Conservation (phyloP, 371 early-diverging fungal species). For the Mucor sp. region DNA sequence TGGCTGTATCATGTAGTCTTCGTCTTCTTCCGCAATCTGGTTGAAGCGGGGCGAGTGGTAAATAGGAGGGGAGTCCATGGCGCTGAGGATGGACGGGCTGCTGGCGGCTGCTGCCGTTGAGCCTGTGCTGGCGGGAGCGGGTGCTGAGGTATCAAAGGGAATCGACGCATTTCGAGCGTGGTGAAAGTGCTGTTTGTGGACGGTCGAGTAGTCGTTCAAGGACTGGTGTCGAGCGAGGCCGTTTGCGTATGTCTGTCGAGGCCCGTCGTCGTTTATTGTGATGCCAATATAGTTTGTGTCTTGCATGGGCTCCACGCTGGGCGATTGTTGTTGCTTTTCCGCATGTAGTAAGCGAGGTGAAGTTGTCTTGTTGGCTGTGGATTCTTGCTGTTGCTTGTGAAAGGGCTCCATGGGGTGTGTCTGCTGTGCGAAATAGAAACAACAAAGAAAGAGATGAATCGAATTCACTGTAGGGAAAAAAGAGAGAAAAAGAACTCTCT, state of each 20-base stretch:
- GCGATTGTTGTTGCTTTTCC: background rate
- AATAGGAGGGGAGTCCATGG: background rate
- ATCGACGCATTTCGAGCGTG: background rate
- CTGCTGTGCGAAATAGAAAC: too few species aligned
- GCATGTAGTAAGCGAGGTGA: background rate
- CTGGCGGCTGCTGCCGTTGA: background rate
- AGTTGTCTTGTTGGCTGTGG: background rate
- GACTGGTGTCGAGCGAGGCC: background rate
- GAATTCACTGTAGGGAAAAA: background rate
- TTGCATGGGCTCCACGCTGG: conserved; percentile 5
- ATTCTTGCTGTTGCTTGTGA: background rate
- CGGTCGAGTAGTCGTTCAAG: background rate
- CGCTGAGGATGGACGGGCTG: background rate
- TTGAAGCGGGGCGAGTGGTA: background rate
- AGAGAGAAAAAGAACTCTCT: background rate
- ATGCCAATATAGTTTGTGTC: conserved; percentile 39
- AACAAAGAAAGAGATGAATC: background rate
- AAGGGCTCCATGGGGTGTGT: background rate
- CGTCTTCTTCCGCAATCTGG: conserved; percentile 6
- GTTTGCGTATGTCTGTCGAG: background rate
- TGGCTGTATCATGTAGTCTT: conserved; percentile 2
- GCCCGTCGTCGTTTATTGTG: conserved; percentile 30
- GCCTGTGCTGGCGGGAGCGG: background rate
- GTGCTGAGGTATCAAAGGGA: background rate
- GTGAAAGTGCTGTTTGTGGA: background rate